Conservation (phyloP, 208 protist genomes). For the Acanthamoeba royreba region DNA sequence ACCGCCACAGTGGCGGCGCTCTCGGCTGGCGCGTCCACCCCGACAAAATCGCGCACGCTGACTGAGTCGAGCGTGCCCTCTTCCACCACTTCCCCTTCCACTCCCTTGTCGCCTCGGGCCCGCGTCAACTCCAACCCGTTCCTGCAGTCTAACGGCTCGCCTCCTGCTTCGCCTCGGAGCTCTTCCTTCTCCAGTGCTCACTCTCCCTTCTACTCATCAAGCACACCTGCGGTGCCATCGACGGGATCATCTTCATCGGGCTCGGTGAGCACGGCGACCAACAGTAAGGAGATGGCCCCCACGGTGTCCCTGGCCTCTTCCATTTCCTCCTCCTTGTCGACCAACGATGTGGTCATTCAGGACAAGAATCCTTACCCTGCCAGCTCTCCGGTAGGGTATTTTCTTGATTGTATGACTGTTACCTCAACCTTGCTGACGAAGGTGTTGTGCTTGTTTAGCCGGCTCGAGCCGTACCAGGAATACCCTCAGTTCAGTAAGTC, state of each 20-base stretch:
- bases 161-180: background rate
- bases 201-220: background rate
- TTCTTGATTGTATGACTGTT: no score
- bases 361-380: background rate
- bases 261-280: background rate
- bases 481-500: no score
- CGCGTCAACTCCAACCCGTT: constrained; percentile 12
- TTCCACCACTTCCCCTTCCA: background rate
- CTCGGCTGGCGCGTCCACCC: background rate
- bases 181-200: background rate
- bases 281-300: background rate
- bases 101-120: background rate
- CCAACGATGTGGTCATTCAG: constrained; percentile 7
- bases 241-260: background rate
- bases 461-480: no score
- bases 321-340: background rate
- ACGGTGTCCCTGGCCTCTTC: background rate
- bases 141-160: background rate
- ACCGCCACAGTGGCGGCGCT: background rate
- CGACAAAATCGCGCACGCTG: background rate
- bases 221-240: background rate
- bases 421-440: no score
- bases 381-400: background rate
- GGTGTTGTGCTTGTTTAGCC: no score
- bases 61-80: background rate